Conservation (phyloP, 768 basidiomycete species). For the Tricholoma furcatifolium region DNA sequence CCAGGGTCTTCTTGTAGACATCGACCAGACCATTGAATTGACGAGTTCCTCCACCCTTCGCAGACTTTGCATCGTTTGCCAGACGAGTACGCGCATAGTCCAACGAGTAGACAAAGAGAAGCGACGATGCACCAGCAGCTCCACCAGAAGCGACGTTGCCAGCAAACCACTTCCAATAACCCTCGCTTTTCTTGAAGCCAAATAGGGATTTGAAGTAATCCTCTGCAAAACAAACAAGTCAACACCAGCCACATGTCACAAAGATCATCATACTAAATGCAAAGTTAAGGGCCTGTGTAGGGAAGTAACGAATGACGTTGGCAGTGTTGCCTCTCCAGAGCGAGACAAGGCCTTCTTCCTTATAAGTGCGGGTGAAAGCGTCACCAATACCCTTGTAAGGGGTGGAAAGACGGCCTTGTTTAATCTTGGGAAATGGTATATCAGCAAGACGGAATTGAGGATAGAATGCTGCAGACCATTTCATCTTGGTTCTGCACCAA, state of each 20-base stretch:
- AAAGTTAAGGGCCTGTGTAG: conserved; percentile 99
- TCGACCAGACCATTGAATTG: conserved; percentile 99
- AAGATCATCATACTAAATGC: conserved; percentile 81
- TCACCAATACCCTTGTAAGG: conserved; percentile 97
- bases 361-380: conserved; percentile 90
- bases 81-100: conserved; percentile 99
- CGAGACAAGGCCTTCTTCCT: conserved; percentile 91
- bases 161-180: conserved; percentile 98
- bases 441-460: conserved; percentile 19
- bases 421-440: conserved; percentile 64
- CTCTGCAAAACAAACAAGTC: conserved; percentile 51
- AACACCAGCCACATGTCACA: background rate
- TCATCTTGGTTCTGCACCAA: conserved; percentile 99
- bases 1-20: conserved; percentile 96
- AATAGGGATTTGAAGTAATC: conserved; percentile 99
- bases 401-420: conserved; percentile 94
- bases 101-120: conserved; percentile 99
- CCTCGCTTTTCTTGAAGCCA: conserved; percentile 97
- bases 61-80: conserved; percentile 95
- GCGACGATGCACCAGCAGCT: conserved; percentile 97
- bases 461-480: conserved; percentile 61
- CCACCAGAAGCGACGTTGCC: conserved; percentile 99
- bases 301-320: conserved; percentile 99
- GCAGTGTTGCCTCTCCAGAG: conserved; percentile 99
- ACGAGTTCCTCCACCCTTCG: conserved; percentile 86